phyloP scores from a whole-genome alignment of 2,329 filamentous ascomycete genomes.

The Nothophoma quercina region DNA sequence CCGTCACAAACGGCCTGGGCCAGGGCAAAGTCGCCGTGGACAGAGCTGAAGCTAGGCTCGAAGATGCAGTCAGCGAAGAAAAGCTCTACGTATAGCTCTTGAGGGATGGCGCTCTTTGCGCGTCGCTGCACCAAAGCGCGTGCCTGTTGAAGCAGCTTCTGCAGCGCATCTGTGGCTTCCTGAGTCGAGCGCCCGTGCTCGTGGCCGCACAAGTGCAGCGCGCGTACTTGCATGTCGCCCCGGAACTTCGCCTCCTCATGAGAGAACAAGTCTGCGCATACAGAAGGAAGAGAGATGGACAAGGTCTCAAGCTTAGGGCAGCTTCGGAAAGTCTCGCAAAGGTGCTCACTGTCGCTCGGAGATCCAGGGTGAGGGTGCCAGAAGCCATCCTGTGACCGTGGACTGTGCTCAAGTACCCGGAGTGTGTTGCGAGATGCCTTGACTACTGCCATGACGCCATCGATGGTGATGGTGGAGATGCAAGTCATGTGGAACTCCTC shows the following conservation, averaged over 20 bases:
- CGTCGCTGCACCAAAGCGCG: slow-evolving; percentile 52
- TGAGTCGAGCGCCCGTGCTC: slow-evolving; percentile 47
- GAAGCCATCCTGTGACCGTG: slow-evolving; percentile 61
- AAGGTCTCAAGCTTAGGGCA: slow-evolving; percentile 58
- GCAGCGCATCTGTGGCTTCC: slow-evolving; percentile 48
- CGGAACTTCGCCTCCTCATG: slow-evolving; percentile 54
- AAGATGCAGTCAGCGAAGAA: slow-evolving; percentile 63
- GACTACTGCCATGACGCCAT: slow-evolving; percentile 61
- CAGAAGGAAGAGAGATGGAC: slow-evolving; percentile 57
- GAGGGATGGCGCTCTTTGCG: slow-evolving; percentile 46
- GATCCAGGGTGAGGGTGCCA: slow-evolving; percentile 59
- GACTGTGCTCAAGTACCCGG: slow-evolving; percentile 61
- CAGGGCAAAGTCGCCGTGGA: slow-evolving; percentile 59
- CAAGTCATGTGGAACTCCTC: slow-evolving; percentile 63
- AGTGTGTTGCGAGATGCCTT: slow-evolving; percentile 58
- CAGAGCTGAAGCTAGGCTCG: slow-evolving; percentile 54
- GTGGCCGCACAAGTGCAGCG: slow-evolving; percentile 56
- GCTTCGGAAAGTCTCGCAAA: slow-evolving; percentile 57
- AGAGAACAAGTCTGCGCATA: slow-evolving; percentile 57
- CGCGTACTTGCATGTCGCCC: slow-evolving; percentile 59
- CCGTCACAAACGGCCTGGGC: slow-evolving; percentile 52
- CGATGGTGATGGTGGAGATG: slow-evolving; percentile 61
- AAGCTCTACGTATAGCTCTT: slow-evolving; percentile 56
- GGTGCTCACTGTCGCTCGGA: slow-evolving; percentile 54
- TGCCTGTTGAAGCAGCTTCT: slow-evolving; percentile 51